Evolutionary conservation across 75 land plant genomes (phyloP), one percentile per base, ranked within the genome.

Genomic region (Ceratopteris richardii): DNA sequence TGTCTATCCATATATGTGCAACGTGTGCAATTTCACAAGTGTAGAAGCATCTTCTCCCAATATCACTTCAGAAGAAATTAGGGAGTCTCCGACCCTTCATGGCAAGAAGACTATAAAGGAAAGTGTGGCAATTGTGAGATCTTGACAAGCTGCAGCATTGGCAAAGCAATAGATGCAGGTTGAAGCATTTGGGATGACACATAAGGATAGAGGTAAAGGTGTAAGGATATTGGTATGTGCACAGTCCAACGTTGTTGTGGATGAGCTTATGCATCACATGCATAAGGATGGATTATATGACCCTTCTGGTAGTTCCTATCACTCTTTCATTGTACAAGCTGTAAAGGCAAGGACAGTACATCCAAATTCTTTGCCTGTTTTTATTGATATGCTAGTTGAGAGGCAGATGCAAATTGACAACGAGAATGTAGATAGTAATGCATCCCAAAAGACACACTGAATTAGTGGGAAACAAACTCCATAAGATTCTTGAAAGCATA

Each of bases 221-320:
- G 60, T 70, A 68, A 82, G 98, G 54, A 74, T 92, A 19, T 80
- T 92, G 14, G 77, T 92, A 30, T 92, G 98, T 82, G 98, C 98
- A 31, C 98, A 92, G 51, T 92, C 98, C 22, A 92, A 92, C 79
- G 98, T 88, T 41, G 98, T 90, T 29, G 98, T 92, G 54, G 98
- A 92, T 78, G 98, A 92, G 41, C 42, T 92, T 31, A 84, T 92
- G 11, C 66, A 84, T 56, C 73, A 95, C 74, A 65, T 92, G 54
- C 68, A 78, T 31, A 82, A 72, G 24, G 57, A 69, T 46, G 98
- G 98, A 3, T 72, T 92, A 26, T 85, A 82, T 69, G 84, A 77
- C 6, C 33, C 55, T 55, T 60, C 76, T 65, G 98, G 98, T 24
- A 47, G 73, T 36, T 64, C 64, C 47, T 85, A 71, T 68, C 86